A percentile compares a stretch with the other conserved stretches of the same genome.
Conservation (phyloP, 345 rosid species). For the Viola odorata region DNA sequence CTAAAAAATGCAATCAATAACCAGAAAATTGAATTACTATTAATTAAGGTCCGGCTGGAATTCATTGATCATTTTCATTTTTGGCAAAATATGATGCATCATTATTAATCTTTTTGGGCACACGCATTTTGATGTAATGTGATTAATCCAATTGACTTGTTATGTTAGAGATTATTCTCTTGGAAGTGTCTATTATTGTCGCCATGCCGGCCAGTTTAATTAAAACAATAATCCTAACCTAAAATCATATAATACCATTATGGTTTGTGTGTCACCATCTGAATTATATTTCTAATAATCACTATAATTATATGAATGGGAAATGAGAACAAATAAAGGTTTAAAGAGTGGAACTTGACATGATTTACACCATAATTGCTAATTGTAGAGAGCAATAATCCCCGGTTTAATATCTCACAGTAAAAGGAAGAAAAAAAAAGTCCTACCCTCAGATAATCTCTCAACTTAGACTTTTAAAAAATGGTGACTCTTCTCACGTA, state of each 20-base stretch:
- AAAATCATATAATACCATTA: conserved; percentile 21
- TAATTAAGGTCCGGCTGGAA: neutral
- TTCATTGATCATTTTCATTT: conserved; percentile 13
- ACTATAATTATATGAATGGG: conserved; percentile 27
- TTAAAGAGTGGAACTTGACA: conserved; percentile 15
- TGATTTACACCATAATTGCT: conserved; percentile 12
- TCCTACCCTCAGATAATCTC: too few relatives aligned
- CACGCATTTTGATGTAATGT: conserved; percentile 2
- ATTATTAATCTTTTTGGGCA: conserved; percentile 8
- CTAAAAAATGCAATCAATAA: neutral
- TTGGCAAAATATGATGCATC: neutral
- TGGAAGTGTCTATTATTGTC: conserved; percentile 9
- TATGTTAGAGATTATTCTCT: conserved; percentile 9
- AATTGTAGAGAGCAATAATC: neutral
- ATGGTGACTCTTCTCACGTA: too few relatives aligned
- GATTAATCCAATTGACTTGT: conserved; percentile 4
- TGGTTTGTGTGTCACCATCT: conserved; percentile 38
- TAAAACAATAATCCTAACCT: conserved; percentile 18
- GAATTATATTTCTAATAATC: conserved; percentile 28
- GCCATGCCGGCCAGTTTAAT: neutral
- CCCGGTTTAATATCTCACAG: too few relatives aligned
- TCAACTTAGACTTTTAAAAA: too few relatives aligned
- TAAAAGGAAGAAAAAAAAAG: too few relatives aligned
- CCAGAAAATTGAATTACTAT: neutral
- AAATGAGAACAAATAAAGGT: conserved; percentile 22